phyloP scores from a whole-genome alignment of 2,329 filamentous ascomycete species.

The Penicillium sp. region DNA sequence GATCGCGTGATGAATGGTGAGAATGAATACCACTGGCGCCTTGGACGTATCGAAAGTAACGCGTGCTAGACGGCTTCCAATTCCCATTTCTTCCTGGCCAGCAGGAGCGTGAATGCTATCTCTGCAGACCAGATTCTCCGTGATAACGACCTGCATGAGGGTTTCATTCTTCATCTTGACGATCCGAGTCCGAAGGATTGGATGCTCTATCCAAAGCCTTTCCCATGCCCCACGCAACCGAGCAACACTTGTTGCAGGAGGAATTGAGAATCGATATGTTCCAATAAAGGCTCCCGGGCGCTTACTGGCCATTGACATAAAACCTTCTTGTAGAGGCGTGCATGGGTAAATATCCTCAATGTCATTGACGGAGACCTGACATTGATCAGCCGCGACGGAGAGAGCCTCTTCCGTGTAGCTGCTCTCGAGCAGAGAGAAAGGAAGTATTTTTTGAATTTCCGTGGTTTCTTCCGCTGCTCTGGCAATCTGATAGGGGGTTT shows the following conservation, averaged over 20 bases:
- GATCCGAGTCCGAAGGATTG: slow-evolving; percentile 3
- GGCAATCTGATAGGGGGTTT: background rate
- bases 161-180: slow-evolving; percentile 8
- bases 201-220: slow-evolving; percentile 3
- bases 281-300: slow-evolving; percentile 2
- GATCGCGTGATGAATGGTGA: slow-evolving; percentile 39
- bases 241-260: background rate
- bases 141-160: slow-evolving; percentile 2
- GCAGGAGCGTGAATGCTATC: background rate
- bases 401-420: background rate
- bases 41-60: background rate
- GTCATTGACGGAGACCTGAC: slow-evolving; percentile 5
- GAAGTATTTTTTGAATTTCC: background rate
- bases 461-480: background rate
- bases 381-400: background rate
- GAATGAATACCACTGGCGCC: slow-evolving; percentile 23
- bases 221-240: slow-evolving; percentile 2
- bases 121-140: background rate
- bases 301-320: slow-evolving; percentile 18
- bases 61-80: slow-evolving; percentile 1
- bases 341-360: slow-evolving; percentile 36
- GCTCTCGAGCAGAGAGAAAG: slow-evolving; percentile 1
- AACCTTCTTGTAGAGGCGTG: slow-evolving; percentile 37
- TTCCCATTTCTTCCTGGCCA: background rate
- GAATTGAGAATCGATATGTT: slow-evolving; percentile 1